Conservation (phyloP, 2,329 filamentous ascomycete species). For the Xylaria sp. region DNA sequence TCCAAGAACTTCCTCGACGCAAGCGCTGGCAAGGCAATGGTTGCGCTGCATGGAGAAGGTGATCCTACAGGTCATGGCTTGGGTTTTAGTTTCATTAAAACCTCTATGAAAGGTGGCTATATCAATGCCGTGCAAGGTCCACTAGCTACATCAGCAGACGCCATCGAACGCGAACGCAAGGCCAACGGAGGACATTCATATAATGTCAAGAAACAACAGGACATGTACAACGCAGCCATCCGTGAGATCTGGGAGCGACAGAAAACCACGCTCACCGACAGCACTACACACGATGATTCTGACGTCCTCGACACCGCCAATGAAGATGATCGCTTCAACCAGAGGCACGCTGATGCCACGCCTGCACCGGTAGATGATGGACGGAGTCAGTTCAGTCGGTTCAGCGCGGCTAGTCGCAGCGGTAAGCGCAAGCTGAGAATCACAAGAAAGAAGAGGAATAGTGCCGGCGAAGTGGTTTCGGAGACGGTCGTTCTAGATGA, state of each 20-base stretch:
- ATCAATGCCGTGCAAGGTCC: conserved; percentile 81
- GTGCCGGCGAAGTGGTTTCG: conserved; percentile 71
- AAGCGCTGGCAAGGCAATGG: conserved; percentile 94
- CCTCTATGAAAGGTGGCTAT: conserved; percentile 97
- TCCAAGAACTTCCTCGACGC: conserved; percentile 97
- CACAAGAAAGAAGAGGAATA: conserved; percentile 72
- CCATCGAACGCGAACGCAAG: conserved; percentile 86
- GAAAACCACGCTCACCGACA: conserved; percentile 79
- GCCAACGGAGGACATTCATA: conserved; percentile 95
- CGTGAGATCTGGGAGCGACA: conserved; percentile 93
- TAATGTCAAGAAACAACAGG: conserved; percentile 94
- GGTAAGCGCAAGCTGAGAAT: conserved; percentile 78
- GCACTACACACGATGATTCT: conserved; percentile 72
- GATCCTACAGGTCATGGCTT: conserved; percentile 94
- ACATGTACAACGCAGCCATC: conserved; percentile 91
- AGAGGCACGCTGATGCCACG: conserved; percentile 74
- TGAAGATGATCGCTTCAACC: conserved; percentile 77
- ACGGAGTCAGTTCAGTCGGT: conserved; percentile 79
- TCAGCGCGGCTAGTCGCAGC: conserved; percentile 74
- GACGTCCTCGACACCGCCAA: conserved; percentile 69
- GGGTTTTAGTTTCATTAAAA: conserved; percentile 96
- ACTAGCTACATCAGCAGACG: conserved; percentile 78
- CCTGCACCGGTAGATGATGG: conserved; percentile 79
- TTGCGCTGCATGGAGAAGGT: conserved; percentile 91
- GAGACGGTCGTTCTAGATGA: conserved; percentile 76